Evolutionary conservation across 805 yeast species (phyloP), one percentile per base, ranked within the genome.

Genomic region (Lachancea quebecensis): DNA sequence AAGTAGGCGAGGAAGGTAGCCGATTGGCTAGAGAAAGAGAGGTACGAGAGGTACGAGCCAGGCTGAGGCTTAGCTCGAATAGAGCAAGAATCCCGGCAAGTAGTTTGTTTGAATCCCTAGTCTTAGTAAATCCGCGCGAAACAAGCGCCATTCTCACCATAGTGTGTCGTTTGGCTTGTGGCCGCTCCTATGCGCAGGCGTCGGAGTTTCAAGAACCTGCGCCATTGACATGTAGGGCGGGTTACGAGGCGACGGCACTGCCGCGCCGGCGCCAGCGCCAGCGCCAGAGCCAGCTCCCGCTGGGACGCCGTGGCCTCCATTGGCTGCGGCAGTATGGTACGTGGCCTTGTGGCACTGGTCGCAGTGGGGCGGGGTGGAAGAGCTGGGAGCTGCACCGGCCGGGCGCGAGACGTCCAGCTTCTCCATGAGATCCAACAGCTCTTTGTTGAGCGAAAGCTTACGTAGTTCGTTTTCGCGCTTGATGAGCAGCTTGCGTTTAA

Each of bases 391-490:
- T 4, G 25, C 6, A 21, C 25, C 25, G 4, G 25, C 17, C 25
- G 44, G 38, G n/a, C 25, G 30, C 30, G 36, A 53, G 48, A 48
- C 52, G 28, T 44, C 51, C 15, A 62, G 46, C 46, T 53, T 54
- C 10, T 53, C 55, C 52, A 56, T 56, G 15, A 63, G 49, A 30
- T 57, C 63, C 4, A 47, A 41, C 36, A 64, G 47, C 37, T 62
- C 62, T 38, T 58, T 57, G 45, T 64, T 59, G 41, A 68, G 51
- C 14, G 66, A 62, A 12, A 55, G 50, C 47, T 66, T 67, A 38
- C 67, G 59, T 30, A 59, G 48, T 42, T 64, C 67, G 47, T 67
- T 65, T 35, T 66, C 68, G 34, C 64, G 62, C 46, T 65, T 62
- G 21, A 63, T 52, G 14, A 58, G 55, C 12, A 69, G 52, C 39